A percentile compares a stretch with the other conserved stretches of the same genome.
These are phyloP conservation scores for Entoloma clypeatum DNA, from an alignment of 1,284 basidiomycete species.

Conservation along the genomic window DNA sequence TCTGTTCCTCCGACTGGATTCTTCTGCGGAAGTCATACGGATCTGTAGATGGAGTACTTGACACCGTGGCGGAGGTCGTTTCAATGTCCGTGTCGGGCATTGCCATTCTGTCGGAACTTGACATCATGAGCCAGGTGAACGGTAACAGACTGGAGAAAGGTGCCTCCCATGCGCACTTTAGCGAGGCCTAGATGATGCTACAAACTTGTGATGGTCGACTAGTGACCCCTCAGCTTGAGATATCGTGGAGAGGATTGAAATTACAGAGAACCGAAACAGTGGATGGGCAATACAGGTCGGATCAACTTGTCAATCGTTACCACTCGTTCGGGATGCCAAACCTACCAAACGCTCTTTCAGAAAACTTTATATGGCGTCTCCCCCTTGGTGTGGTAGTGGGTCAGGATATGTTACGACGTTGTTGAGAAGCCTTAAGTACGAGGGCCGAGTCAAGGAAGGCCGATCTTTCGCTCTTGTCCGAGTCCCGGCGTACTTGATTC, in stretches of 20 bases:
- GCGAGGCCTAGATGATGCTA: conserved; percentile 22
- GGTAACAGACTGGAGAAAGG: conserved; percentile 3
- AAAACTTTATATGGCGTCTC: conserved; percentile 12
- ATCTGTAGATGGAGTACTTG: conserved; percentile 37
- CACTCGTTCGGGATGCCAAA: conserved; percentile 28
- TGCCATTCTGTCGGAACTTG: conserved; percentile 44
- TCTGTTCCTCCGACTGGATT: conserved; percentile 56
- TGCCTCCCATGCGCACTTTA: conserved; percentile 17
- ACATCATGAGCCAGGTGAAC: conserved; percentile 15
- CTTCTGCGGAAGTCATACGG: conserved; percentile 60
- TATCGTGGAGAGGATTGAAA: conserved; percentile 22
- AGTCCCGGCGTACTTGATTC: no score
- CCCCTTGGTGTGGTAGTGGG: background rate
- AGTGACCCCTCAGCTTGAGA: conserved; percentile 28
- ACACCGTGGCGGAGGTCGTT: conserved; percentile 29
- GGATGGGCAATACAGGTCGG: conserved; percentile 32
- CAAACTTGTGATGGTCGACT: conserved; percentile 28
- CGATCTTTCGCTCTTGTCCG: conserved; percentile 18
- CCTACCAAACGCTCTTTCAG: no score
- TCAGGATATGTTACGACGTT: no score
- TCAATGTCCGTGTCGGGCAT: conserved; percentile 44
- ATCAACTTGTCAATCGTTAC: conserved; percentile 36
- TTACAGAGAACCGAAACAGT: conserved; percentile 36
- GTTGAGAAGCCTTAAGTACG: no score
- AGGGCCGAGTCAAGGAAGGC: no score